Percentiles rank a stretch among this genome's conserved stretches.
phyloP scores from a whole-genome alignment of 169 alveolate species.

The Cryptosporidium ubiquitum region DNA sequence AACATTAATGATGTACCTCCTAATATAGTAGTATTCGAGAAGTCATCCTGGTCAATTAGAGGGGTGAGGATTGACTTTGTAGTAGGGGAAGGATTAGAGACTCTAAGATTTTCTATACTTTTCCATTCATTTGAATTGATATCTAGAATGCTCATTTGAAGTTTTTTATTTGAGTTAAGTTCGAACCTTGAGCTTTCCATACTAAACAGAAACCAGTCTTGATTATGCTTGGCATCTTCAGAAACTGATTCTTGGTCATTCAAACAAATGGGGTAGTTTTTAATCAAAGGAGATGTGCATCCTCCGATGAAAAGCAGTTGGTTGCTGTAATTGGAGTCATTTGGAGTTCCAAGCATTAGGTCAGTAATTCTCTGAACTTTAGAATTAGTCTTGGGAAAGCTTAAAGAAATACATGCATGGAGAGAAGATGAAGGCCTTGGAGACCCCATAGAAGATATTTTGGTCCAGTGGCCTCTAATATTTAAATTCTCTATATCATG shows the following conservation, averaged over 20 bases:
- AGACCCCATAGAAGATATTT: slow-evolving; percentile 30
- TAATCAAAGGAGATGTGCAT: not conserved
- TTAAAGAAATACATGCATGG: slow-evolving; percentile 44
- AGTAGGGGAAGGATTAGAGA: slow-evolving; percentile 51
- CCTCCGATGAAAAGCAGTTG: slow-evolving; percentile 46
- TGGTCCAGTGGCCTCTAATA: slow-evolving; percentile 65
- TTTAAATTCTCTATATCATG: slow-evolving; percentile 46
- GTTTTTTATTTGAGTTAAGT: not conserved
- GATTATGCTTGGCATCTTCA: not conserved
- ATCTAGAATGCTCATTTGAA: not conserved
- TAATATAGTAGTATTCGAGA: slow-evolving; percentile 2
- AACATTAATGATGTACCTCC: slow-evolving; percentile 8
- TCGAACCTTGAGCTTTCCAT: not conserved
- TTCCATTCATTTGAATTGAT: slow-evolving; percentile 37
- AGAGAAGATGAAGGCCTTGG: slow-evolving; percentile 14
- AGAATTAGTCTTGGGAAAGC: not conserved
- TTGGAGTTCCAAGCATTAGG: not conserved
- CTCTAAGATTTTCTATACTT: slow-evolving; percentile 1
- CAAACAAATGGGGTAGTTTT: slow-evolving; percentile 25
- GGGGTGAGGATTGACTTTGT: not conserved
- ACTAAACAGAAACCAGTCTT: slow-evolving; percentile 21
- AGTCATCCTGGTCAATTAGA: not conserved
- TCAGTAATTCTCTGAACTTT: not conserved
- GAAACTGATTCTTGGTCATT: not conserved
- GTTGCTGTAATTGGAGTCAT: not conserved